These are phyloP conservation scores for Fusarium acutatum DNA, from an alignment of 2,329 filamentous ascomycete species.

Conservation along the genomic window DNA sequence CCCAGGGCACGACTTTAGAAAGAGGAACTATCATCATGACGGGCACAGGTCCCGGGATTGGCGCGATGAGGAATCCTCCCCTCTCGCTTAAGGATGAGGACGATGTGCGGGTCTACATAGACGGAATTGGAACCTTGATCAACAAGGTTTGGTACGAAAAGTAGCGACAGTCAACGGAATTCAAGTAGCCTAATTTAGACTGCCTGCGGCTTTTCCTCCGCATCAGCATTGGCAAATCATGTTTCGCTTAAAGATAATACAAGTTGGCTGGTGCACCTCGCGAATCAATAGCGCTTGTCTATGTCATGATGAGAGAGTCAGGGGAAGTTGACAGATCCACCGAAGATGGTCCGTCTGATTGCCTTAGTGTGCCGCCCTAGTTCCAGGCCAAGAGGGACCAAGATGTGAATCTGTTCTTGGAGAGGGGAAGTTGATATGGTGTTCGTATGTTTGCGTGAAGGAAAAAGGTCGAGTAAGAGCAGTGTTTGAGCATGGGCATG, in stretches of 20 bases:
- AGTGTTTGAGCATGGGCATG: rapidly evolving
- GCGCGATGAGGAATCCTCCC: background rate
- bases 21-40: background rate
- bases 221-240: background rate
- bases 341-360: background rate
- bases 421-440: background rate
- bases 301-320: background rate
- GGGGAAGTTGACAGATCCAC: background rate
- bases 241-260: background rate
- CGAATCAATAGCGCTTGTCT: background rate
- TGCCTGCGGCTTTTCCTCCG: background rate
- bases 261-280: background rate
- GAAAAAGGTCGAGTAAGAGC: rapidly evolving
- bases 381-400: background rate
- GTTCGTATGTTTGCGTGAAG: background rate
- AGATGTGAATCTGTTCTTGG: background rate
- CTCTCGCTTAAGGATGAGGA: background rate
- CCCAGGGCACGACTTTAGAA: background rate
- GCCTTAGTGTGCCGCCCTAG: background rate
- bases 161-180: background rate
- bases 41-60: background rate
- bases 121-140: background rate
- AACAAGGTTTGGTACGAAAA: background rate
- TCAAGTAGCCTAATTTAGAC: rapidly evolving
- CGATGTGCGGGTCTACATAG: background rate